A percentile compares a stretch with the other conserved stretches of the same genome.
Conservation (phyloP, 192 early-diverging fungal species). For the Gaertneriomyces sp. region DNA sequence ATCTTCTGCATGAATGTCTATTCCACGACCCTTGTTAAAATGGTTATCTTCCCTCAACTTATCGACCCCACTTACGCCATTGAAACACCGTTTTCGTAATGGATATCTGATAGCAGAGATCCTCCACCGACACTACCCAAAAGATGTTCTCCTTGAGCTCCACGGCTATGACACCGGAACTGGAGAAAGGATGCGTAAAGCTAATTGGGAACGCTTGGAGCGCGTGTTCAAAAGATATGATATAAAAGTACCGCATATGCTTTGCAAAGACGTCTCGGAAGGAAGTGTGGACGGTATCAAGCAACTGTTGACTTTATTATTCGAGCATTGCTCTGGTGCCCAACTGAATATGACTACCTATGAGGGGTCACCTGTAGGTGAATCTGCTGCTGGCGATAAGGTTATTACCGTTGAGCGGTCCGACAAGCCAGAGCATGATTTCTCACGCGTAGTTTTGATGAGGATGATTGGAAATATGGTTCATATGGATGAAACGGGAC, state of each 20-base stretch:
- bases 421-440: too few species aligned
- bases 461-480: too few species aligned
- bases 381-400: too few species aligned
- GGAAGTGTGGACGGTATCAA: background rate
- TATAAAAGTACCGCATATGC: background rate
- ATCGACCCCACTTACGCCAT: slow-evolving; percentile 3
- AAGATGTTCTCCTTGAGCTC: slow-evolving; percentile 33
- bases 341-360: background rate
- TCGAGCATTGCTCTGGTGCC: background rate
- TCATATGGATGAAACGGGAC: too few species aligned
- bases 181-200: slow-evolving; percentile 38
- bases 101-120: slow-evolving; percentile 54
- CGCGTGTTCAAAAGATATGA: slow-evolving; percentile 29
- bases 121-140: slow-evolving; percentile 44
- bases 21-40: slow-evolving; percentile 44
- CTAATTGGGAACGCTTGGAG: slow-evolving; percentile 47
- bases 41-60: slow-evolving; percentile 46
- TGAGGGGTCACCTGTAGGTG: too few species aligned
- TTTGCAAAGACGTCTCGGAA: background rate
- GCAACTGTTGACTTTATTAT: background rate
- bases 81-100: slow-evolving; percentile 33
- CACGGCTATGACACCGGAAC: slow-evolving; percentile 49
- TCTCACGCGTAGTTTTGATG: too few species aligned
- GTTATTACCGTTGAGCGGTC: too few species aligned
- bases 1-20: too few species aligned